Conservation (phyloP, 108 stramenopile genomes). For the Phaeodactylum tricornutum region DNA sequence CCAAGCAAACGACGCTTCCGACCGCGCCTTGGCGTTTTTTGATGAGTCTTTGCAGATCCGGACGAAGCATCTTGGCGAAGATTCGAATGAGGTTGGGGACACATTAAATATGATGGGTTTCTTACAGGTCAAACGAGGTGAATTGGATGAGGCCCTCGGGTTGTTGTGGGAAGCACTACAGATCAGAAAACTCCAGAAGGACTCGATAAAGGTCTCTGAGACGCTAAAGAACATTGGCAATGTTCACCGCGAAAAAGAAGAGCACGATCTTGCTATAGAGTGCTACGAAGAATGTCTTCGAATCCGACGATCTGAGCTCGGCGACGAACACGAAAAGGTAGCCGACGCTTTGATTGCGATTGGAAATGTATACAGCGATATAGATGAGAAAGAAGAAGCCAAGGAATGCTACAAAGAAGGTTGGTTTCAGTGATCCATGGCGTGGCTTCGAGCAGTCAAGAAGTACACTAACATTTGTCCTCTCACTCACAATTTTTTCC, state of each 20-base stretch:
- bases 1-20: constrained; percentile 37
- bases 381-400: constrained; percentile 35
- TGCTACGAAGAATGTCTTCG: constrained; percentile 62
- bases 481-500: constrained; percentile 1
- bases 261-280: constrained; percentile 40
- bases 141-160: constrained; percentile 42
- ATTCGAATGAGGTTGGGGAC: constrained; percentile 59
- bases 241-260: constrained; percentile 53
- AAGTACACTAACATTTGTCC: no score
- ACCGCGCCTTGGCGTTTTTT: constrained; percentile 49
- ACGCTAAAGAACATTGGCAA: constrained; percentile 76
- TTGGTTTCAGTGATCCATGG: constrained; percentile 17
- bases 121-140: constrained; percentile 42
- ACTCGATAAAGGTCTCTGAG: constrained; percentile 57
- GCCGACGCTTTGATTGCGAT: constrained; percentile 57
- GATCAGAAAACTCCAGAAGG: constrained; percentile 45
- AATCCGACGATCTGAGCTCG: constrained; percentile 49
- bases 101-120: constrained; percentile 73
- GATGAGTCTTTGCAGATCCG: constrained; percentile 54
- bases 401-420: constrained; percentile 55
- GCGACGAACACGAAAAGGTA: constrained; percentile 47
- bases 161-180: constrained; percentile 53
- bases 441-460: neutral
- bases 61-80: constrained; percentile 36
- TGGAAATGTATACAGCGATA: constrained; percentile 56